Evolutionary conservation across 2,329 filamentous ascomycete genomes (phyloP).

Genomic region (Aspergillus felis): DNA sequence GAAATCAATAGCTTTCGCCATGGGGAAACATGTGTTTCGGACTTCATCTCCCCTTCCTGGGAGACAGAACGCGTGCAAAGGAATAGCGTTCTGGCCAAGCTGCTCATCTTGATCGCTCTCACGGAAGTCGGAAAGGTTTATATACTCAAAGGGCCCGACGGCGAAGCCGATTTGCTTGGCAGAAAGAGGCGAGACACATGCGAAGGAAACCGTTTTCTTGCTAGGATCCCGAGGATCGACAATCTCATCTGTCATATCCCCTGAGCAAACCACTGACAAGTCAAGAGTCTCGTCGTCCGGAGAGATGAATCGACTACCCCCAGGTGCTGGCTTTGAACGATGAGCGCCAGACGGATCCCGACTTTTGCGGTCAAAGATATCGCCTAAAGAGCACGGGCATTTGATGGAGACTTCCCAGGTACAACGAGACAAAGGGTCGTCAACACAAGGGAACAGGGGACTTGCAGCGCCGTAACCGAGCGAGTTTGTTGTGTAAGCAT

Average conservation of each 20-base stretch:
- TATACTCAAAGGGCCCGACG: slow-evolving; percentile 89
- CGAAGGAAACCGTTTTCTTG: slow-evolving; percentile 85
- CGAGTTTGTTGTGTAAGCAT: slow-evolving; percentile 84
- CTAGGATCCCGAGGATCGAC: slow-evolving; percentile 70
- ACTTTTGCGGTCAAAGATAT: slow-evolving; percentile 52
- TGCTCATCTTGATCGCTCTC: slow-evolving; percentile 90
- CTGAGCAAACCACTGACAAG: slow-evolving; percentile 86
- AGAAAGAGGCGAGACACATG: slow-evolving; percentile 68
- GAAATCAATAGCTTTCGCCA: slow-evolving; percentile 83
- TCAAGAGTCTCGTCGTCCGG: slow-evolving; percentile 86
- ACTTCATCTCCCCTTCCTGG: slow-evolving; percentile 79
- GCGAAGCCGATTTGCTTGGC: slow-evolving; percentile 91
- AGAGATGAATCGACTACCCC: slow-evolving; percentile 41
- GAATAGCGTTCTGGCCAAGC: slow-evolving; percentile 80
- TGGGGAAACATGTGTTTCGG: slow-evolving; percentile 77
- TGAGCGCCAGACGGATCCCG: slow-evolving; percentile 20
- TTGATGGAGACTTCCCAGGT: slow-evolving; percentile 87
- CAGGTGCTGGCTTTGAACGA: slow-evolving; percentile 24
- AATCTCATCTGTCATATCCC: slow-evolving; percentile 79
- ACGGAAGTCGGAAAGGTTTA: slow-evolving; percentile 83
- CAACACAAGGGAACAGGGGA: slow-evolving; percentile 89
- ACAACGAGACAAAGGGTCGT: slow-evolving; percentile 75
- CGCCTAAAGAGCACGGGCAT: slow-evolving; percentile 79
- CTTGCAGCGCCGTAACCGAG: slow-evolving; percentile 73
- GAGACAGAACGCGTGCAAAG: slow-evolving; percentile 86